Conservation (phyloP, 768 basidiomycete species). For the Rhizopogon rudus region DNA sequence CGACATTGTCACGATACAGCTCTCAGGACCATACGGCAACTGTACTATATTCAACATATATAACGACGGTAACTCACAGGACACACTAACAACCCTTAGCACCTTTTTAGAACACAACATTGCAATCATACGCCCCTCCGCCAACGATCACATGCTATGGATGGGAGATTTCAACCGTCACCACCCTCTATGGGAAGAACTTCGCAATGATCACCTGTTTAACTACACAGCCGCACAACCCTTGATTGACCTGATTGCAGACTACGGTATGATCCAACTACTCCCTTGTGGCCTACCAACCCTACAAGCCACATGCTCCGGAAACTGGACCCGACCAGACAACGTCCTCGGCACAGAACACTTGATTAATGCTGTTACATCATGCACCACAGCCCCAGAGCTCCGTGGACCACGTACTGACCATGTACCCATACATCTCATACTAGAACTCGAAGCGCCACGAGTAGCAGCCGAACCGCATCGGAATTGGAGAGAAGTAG, state of each 20-base stretch:
- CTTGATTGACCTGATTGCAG: slow-evolving; percentile 21
- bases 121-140: neutral
- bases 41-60: slow-evolving; percentile 18
- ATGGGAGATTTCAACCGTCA: slow-evolving; percentile 37
- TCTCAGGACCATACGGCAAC: slow-evolving; percentile 7
- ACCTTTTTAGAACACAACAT: neutral
- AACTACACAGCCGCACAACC: slow-evolving; percentile 9
- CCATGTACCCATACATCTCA: slow-evolving; percentile 9
- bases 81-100: slow-evolving; percentile 10
- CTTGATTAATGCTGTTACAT: rapidly evolving
- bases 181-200: slow-evolving; percentile 34
- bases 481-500: slow-evolving; percentile 3
- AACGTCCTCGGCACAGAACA: slow-evolving; percentile 9
- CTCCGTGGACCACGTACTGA: slow-evolving; percentile 1
- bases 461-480: too few species aligned
- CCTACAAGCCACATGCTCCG: slow-evolving; percentile 18
- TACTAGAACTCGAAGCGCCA: neutral
- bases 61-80: slow-evolving; percentile 24
- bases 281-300: slow-evolving; percentile 33
- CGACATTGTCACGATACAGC: neutral
- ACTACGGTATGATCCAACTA: slow-evolving; percentile 26
- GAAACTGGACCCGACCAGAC: slow-evolving; percentile 18
- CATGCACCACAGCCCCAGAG: too few species aligned
- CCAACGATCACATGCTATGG: slow-evolving; percentile 19
- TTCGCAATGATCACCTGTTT: slow-evolving; percentile 23